Base-by-base conservation (phyloP, 1,284 basidiomycete genomes). In the Sphagnurus paluster region DNA sequence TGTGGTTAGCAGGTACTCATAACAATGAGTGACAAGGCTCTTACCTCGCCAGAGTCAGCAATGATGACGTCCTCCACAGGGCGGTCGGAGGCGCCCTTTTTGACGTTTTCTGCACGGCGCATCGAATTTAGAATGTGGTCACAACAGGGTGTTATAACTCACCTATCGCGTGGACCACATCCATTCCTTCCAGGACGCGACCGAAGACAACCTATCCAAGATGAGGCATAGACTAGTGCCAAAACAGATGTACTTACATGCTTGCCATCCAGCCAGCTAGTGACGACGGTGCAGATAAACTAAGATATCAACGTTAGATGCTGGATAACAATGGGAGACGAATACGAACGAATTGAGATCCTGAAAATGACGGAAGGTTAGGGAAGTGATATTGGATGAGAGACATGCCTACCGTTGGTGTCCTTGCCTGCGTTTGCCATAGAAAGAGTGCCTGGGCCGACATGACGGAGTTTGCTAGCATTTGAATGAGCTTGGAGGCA, bases 361-460 rank as follows among this genome's bases (percentile, higher is more conserved):
- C 87, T 83, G 44, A 29, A 14, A 60, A 36, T 60, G 35, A 21
- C 23, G 13, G 16, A 47, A 14, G 33, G 19, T 34, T 9, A 29
- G 42, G 29, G 29, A 5, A 37, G 32, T 40, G 21, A 19, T 19
- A 23, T 23, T 16, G 16, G n/a, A 19, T 8, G 28, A 17, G 23
- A 17, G 20, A 6, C 5, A 23, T 7, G 56, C 71, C 48, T 61
- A 87, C 87, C 90, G 56, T 92, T 92, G 5, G 90, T 92, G 62
- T 91, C 84, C 65, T 82, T 87, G 62, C 87, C 87, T 54, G 93
- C 85, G 65, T 97, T 98, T 49, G 94, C 93, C 93, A 97, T 97
- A 10, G 93, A 95, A 53, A 96, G 81, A 47, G 80, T 76, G 59
- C 93, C 93, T 46, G 89, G 82, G 34, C 79, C 82, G 55, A 89